Evolutionary conservation across 2,329 filamentous ascomycete species (phyloP).

Genomic region (Byssoonygena ceratinophila): DNA sequence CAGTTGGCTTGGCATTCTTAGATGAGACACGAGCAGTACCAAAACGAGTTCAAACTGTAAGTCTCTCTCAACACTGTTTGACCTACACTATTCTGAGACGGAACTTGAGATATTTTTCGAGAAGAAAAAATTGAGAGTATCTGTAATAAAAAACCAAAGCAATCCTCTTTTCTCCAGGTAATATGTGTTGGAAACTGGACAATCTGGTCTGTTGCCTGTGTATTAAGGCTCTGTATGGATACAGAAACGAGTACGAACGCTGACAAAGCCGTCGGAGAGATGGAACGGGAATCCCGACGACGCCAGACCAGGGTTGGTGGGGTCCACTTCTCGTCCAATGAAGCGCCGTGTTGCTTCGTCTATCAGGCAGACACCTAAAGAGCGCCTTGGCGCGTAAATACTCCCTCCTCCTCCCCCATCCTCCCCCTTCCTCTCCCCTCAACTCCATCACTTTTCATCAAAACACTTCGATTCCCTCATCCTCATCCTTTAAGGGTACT

Average conservation of each 20-base stretch:
- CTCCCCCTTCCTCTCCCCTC: conserved; percentile 15
- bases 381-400: conserved; percentile 21
- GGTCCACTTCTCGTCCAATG: conserved; percentile 16
- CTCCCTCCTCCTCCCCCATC: conserved; percentile 11
- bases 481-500: not conserved
- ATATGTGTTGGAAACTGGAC: not conserved
- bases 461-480: not conserved
- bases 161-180: not conserved
- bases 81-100: not conserved
- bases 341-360: conserved; percentile 21
- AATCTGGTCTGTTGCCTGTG: not conserved
- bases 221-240: not conserved
- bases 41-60: not conserved
- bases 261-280: conserved; percentile 13
- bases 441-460: no score
- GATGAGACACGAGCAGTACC: not conserved
- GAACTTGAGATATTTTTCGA: not conserved
- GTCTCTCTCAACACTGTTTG: not conserved
- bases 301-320: conserved; percentile 10
- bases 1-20: not conserved
- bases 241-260: not conserved
- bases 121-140: not conserved
- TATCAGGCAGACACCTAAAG: conserved; percentile 33
- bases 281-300: not conserved
- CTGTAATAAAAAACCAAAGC: not conserved